Percentiles rank a stretch among this genome's conserved stretches.
Evolutionary conservation across 768 basidiomycete genomes (phyloP).

Genomic region (Lactifluus hygrophoroides): DNA sequence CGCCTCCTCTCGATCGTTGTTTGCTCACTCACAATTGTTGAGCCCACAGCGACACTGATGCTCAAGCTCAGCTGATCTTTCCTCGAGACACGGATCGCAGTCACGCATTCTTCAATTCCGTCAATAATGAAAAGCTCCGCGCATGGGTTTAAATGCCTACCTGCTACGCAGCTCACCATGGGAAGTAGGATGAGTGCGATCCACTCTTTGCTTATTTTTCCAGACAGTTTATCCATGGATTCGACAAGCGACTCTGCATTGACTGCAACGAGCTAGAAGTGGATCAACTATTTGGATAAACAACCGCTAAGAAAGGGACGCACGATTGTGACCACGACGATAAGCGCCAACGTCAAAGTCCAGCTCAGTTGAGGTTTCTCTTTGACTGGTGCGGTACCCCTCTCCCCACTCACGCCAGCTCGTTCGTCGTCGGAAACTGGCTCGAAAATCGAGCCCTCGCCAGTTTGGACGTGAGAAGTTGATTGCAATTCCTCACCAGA

Average conservation of each 20-base stretch:
- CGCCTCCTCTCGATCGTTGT: background rate
- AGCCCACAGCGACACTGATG: conserved; percentile 77
- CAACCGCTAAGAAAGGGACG: background rate
- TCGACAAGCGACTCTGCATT: conserved; percentile 72
- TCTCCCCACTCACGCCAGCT: background rate
- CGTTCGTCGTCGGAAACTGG: conserved; percentile 5
- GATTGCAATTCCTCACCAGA: conserved; percentile 7
- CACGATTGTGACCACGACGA: conserved; percentile 15
- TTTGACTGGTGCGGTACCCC: background rate
- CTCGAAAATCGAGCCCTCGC: conserved; percentile 1
- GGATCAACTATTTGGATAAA: background rate
- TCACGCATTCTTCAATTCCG: conserved; percentile 60
- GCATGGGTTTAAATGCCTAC: conserved; percentile 28
- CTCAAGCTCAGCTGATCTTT: conserved; percentile 77
- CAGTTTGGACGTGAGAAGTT: background rate
- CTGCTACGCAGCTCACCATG: conserved; percentile 71
- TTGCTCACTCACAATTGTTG: conserved; percentile 51
- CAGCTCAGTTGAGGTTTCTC: conserved; percentile 17
- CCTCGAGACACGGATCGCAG: conserved; percentile 83
- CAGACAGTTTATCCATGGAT: conserved; percentile 72
- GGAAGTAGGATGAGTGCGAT: conserved; percentile 84
- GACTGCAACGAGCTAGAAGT: conserved; percentile 41
- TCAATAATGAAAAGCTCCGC: conserved; percentile 5
- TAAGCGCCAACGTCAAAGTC: conserved; percentile 10
- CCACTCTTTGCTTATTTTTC: conserved; percentile 75